These are phyloP conservation scores for Arthrinium phaeospermum DNA, from an alignment of 2,329 filamentous ascomycete genomes.

Conservation along the genomic window DNA sequence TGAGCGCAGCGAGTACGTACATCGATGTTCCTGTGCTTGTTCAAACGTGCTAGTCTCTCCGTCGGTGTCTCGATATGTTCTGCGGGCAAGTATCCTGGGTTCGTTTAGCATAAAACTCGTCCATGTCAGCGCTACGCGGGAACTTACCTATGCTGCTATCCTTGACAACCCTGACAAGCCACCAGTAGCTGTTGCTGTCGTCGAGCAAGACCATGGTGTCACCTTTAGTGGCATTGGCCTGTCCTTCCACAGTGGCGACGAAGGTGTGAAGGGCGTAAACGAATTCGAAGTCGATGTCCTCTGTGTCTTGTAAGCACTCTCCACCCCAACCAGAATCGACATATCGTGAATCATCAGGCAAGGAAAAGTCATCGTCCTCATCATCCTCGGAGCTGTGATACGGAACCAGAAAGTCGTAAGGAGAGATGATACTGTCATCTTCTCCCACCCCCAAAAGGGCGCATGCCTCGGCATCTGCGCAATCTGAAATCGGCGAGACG, in stretches of 20 bases:
- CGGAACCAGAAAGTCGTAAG: slow-evolving; percentile 45
- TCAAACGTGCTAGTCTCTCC: slow-evolving; percentile 88
- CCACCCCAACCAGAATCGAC: slow-evolving; percentile 76
- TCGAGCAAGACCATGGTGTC: slow-evolving; percentile 98
- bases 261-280: slow-evolving; percentile 98
- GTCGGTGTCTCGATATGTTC: slow-evolving; percentile 99
- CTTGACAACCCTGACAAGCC: slow-evolving; percentile 95
- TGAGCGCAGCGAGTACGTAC: slow-evolving; percentile 58
- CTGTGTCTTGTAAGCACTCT: slow-evolving; percentile 89
- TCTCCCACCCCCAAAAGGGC: neutral
- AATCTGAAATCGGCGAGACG: neutral
- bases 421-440: slow-evolving; percentile 37
- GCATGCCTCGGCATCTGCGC: slow-evolving; percentile 26
- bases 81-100: slow-evolving; percentile 86
- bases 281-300: slow-evolving; percentile 99
- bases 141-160: slow-evolving; percentile 84
- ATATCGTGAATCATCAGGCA: slow-evolving; percentile 62
- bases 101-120: neutral
- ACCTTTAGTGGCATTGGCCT: slow-evolving; percentile 97
- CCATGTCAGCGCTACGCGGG: neutral
- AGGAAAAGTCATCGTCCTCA: slow-evolving; percentile 58
- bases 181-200: slow-evolving; percentile 99
- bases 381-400: slow-evolving; percentile 55
- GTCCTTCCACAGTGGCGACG: slow-evolving; percentile 95
- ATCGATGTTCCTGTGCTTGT: slow-evolving; percentile 98